Evolutionary conservation across 2,329 filamentous ascomycete species (phyloP).

Genomic region (Apiospora arundinis): DNA sequence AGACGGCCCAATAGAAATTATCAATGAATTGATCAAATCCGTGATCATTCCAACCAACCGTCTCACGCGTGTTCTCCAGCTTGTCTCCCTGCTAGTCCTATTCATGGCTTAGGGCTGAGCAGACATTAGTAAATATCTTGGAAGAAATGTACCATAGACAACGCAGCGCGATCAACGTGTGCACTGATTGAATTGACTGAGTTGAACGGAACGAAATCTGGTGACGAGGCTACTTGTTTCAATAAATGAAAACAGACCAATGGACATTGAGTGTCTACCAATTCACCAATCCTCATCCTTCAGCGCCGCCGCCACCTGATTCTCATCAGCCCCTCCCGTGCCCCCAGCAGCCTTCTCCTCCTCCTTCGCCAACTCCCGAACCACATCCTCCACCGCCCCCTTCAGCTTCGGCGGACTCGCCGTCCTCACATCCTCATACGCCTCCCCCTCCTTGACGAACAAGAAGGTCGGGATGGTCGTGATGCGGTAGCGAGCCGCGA

Average conservation of each 20-base stretch:
- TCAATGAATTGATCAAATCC: background rate
- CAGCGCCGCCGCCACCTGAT: conserved; percentile 23
- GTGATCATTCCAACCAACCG: background rate
- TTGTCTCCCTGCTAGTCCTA: background rate
- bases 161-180: too few species aligned
- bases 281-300: conserved; percentile 23
- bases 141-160: background rate
- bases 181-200: too few species aligned
- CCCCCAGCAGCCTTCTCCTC: background rate
- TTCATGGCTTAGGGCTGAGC: too few species aligned
- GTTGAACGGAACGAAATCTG: too few species aligned
- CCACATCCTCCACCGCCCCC: conserved; percentile 50
- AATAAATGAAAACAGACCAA: too few species aligned
- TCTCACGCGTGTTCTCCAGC: too few species aligned
- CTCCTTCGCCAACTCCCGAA: conserved; percentile 48
- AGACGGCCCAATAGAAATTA: background rate
- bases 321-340: background rate
- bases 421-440: conserved; percentile 68
- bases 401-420: conserved; percentile 68
- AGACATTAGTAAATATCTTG: too few species aligned
- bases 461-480: conserved; percentile 77
- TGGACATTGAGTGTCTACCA: too few species aligned
- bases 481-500: conserved; percentile 69
- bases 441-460: conserved; percentile 69
- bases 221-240: too few species aligned